These are phyloP conservation scores for Pseudoturritis turrita DNA, from an alignment of 345 rosid genomes.

Conservation along the genomic window DNA sequence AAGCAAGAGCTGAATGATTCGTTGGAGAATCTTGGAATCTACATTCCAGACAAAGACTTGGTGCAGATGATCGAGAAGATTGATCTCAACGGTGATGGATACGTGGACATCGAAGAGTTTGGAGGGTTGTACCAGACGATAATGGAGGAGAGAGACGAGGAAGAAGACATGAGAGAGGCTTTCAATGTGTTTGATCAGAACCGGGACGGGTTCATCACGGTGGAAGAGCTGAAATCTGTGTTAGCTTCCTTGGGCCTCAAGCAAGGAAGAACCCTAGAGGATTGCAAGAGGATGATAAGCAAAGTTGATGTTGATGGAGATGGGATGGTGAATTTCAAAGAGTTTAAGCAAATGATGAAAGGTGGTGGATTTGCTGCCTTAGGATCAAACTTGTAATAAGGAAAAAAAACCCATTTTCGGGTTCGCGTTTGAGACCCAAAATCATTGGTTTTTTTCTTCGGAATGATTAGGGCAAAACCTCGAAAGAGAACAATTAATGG, in stretches of 20 bases:
- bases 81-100: constrained; percentile 78
- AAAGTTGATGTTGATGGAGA: constrained; percentile 95
- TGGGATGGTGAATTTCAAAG: constrained; percentile 77
- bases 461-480: constrained; percentile 28
- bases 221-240: constrained; percentile 83
- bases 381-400: constrained; percentile 33
- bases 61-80: constrained; percentile 80
- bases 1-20: constrained; percentile 68
- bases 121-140: constrained; percentile 71
- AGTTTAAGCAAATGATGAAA: constrained; percentile 98
- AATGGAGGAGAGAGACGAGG: constrained; percentile 81
- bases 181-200: constrained; percentile 91
- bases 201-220: constrained; percentile 86
- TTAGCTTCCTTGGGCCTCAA: constrained; percentile 74
- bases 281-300: constrained; percentile 77
- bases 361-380: constrained; percentile 87
- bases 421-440: constrained; percentile 19
- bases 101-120: constrained; percentile 82
- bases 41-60: constrained; percentile 58
- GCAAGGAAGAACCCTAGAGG: constrained; percentile 80
- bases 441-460: constrained; percentile 17
- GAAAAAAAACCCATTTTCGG: background rate
- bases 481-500: background rate
- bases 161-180: constrained; percentile 84
- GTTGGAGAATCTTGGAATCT: constrained; percentile 64